These are phyloP conservation scores for Saccharomyces jurei DNA, from an alignment of 805 yeast species.

Conservation along the genomic window DNA sequence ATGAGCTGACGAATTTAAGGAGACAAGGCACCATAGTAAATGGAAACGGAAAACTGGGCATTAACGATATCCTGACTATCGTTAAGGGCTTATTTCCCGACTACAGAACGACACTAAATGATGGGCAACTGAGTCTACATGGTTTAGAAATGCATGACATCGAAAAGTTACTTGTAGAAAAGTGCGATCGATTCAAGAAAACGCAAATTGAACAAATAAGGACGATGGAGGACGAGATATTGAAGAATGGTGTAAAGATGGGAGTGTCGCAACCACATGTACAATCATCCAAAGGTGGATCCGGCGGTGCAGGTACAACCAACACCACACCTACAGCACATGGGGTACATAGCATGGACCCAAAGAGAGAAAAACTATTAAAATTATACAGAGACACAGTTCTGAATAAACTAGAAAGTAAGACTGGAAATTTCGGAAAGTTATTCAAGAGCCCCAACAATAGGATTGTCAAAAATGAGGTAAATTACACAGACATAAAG, in stretches of 20 bases:
- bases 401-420: slow-evolving; percentile 25
- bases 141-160: slow-evolving; percentile 20
- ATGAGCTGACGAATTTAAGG: slow-evolving; percentile 9
- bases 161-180: slow-evolving; percentile 12
- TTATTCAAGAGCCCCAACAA: slow-evolving; percentile 9
- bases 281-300: neutral
- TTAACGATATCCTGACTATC: slow-evolving; percentile 25
- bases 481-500: slow-evolving; percentile 17
- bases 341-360: slow-evolving; percentile 11
- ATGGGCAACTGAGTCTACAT: slow-evolving; percentile 30
- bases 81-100: slow-evolving; percentile 25
- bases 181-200: slow-evolving; percentile 12
- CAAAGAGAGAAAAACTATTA: slow-evolving; percentile 24
- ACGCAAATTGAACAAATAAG: slow-evolving; percentile 10
- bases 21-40: neutral
- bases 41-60: slow-evolving; percentile 15
- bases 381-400: slow-evolving; percentile 29
- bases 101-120: slow-evolving; percentile 21
- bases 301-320: slow-evolving; percentile 1
- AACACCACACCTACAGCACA: slow-evolving; percentile 1
- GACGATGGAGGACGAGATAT: slow-evolving; percentile 18
- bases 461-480: slow-evolving; percentile 8
- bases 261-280: neutral
- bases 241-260: neutral
- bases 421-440: slow-evolving; percentile 16